Evolutionary conservation across 345 rosid genomes (phyloP), one percentile per base, ranked within the genome.

Genomic region (Euclidium syriacum): DNA sequence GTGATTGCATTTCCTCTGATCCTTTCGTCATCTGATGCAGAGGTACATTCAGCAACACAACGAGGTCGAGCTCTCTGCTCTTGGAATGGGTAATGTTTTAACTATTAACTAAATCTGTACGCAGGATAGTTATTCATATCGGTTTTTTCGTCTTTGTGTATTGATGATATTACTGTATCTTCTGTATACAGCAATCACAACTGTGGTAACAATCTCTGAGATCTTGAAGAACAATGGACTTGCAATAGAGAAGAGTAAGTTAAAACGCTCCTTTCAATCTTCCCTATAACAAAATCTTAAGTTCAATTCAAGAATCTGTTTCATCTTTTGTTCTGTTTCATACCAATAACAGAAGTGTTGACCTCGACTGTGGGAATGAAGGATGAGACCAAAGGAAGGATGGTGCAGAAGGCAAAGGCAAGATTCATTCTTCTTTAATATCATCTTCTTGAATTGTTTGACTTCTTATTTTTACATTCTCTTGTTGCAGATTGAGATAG

Each of bases 31-130:
- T 67, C n/a, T 65, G 27, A 34, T 73, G 75, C 82, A 88, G 96
- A 86, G 90, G 77, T 91, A 86, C 73, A 89, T 91, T 29, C 95
- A 89, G 55, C 96, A 86, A 50, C 86, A 88, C 54, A 52, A 89
- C 32, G 98, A 92, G 73, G 98, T 88, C 14, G 95, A 92, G 65
- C 95, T 92, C 43, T 92, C 95, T 33, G 96, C 98, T 11, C 64
- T 92, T 48, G 95, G 98, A 60, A 92, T 89, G 98, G 98, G 96
- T 88, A 85, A 49, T 2, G 25, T 30, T 34, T 32, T 15, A 5
- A 5, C 4, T 1, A 9, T 5, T n/a, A 0, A 38, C 34, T 12
- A 8, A 5, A 3, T 7, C 5, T 40, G 5, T 11, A 3, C 29
- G 4, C 25, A 38, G 8, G 10, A 5, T 7, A 3, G 4, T 3